Percentiles rank a stretch among this genome's conserved stretches.
These are phyloP conservation scores for Eucalyptus regnans DNA, from an alignment of 345 rosid species.

Conservation along the genomic window DNA sequence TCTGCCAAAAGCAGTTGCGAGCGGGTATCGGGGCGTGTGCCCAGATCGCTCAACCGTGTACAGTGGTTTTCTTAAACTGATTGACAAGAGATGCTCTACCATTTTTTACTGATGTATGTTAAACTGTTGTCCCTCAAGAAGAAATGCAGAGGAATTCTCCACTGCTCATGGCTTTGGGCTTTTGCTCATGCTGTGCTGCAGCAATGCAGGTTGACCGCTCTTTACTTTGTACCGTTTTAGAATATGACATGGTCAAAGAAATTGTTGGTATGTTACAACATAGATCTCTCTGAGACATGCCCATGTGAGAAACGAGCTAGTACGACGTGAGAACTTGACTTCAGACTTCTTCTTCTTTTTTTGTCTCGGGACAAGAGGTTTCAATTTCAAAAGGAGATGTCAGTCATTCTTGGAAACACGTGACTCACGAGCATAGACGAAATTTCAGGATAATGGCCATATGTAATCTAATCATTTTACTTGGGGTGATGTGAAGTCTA, in stretches of 20 bases:
- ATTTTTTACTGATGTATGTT: neutral
- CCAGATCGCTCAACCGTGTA: slow-evolving; percentile 12
- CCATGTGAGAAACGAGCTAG: neutral
- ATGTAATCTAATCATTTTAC: neutral
- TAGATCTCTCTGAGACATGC: neutral
- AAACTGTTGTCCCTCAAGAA: neutral
- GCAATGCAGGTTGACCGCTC: neutral
- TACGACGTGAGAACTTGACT: neutral
- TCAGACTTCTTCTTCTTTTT: neutral
- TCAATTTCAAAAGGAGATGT: neutral
- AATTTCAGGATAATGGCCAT: neutral
- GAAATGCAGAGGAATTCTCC: neutral
- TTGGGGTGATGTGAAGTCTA: neutral
- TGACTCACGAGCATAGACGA: neutral
- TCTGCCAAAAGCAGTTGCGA: slow-evolving; percentile 47
- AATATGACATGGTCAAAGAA: neutral
- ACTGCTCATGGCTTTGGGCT: neutral
- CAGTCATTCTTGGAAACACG: neutral
- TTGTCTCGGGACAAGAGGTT: neutral
- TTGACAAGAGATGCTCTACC: neutral
- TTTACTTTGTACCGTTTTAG: neutral
- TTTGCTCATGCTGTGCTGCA: neutral
- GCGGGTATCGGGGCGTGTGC: slow-evolving; percentile 7
- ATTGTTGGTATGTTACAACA: neutral
- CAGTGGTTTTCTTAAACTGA: slow-evolving; percentile 32